Base-by-base conservation (phyloP, 2,329 filamentous ascomycete genomes). In the Pseudogymnoascus destructans region DNA sequence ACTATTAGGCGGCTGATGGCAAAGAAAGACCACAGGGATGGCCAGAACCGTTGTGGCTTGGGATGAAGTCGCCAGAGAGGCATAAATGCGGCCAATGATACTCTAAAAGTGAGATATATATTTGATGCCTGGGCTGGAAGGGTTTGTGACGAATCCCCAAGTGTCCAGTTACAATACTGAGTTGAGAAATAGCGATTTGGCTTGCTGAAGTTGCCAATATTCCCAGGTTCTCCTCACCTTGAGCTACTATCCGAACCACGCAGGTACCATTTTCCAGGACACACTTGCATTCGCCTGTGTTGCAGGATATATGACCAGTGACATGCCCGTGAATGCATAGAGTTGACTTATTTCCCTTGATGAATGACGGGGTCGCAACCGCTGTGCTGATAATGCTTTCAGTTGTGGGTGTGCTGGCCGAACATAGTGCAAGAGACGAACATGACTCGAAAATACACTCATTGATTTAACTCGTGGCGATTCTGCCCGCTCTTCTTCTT, bases 251-350 rank as follows among this genome's bases (percentile, higher is more conserved):
- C 40, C 40, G 40, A 46, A 46, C 40, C 40, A 4, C 21, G 21
- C 40, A 46, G 40, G 40, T 46, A 25, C 21, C 40, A 46, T 46
- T 46, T 15, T 46, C 40, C 40, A 46, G 40, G 40, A 46, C 40
- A 46, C 40, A 15, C 40, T 46, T 46, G 40, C 40, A 46, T 46
- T 46, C 40, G 40, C 21, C 40, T 46, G 63, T 62, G 63, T 66
- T 62, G 61, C 64, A 66, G 64, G 61, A 63, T 64, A 66, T 66
- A 67, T 68, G 65, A 66, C 66, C 64, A 65, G 60, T 64, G 66
- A 66, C 66, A 65, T 65, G 61, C 61, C 64, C 57, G 27, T 25
- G 30, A 23, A 15, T 13, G 59, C 61, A 35, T 61, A 60, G 60
- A 59, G 55, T 62, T 64, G 59, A 63, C 59, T 58, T 58, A 35